A percentile compares a stretch with the other conserved stretches of the same genome.
Evolutionary conservation across 2,329 filamentous ascomycete genomes (phyloP).

Genomic region (Pseudogymnoascus sp.): DNA sequence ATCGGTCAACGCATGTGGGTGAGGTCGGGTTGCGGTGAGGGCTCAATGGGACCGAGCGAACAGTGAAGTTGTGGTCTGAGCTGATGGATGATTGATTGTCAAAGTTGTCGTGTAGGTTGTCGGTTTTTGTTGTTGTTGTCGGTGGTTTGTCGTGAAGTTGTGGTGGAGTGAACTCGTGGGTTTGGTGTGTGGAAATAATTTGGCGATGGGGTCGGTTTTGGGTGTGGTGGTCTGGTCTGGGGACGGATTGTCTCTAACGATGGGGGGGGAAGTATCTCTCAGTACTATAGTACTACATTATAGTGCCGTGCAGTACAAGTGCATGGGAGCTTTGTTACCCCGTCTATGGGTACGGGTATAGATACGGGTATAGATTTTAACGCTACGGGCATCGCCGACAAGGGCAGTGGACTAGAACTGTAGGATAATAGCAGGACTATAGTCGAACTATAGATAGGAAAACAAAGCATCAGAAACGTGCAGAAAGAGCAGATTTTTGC

Average conservation of each 20-base stretch:
- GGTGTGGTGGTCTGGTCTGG: not conserved
- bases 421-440: no score
- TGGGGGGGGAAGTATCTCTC: not conserved
- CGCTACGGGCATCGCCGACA: not conserved
- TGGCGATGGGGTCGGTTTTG: not conserved
- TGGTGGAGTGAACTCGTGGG: not conserved
- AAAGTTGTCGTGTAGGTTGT: not conserved
- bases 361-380: not conserved
- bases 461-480: not conserved
- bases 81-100: not conserved
- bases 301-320: no score
- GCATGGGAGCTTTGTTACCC: not conserved
- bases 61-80: slow-evolving; percentile 6
- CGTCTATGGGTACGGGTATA: not conserved
- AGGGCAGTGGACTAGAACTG: no score
- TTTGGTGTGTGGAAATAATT: not conserved
- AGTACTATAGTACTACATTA: no score
- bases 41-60: slow-evolving; percentile 4
- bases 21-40: not conserved
- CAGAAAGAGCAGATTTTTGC: not conserved
- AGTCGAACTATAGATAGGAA: no score
- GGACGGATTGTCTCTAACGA: not conserved
- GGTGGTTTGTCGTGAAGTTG: not conserved
- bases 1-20: not conserved
- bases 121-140: not conserved